Evolutionary conservation across 2,329 filamentous ascomycete genomes (phyloP).

Genomic region (Trichophyton rubrum): DNA sequence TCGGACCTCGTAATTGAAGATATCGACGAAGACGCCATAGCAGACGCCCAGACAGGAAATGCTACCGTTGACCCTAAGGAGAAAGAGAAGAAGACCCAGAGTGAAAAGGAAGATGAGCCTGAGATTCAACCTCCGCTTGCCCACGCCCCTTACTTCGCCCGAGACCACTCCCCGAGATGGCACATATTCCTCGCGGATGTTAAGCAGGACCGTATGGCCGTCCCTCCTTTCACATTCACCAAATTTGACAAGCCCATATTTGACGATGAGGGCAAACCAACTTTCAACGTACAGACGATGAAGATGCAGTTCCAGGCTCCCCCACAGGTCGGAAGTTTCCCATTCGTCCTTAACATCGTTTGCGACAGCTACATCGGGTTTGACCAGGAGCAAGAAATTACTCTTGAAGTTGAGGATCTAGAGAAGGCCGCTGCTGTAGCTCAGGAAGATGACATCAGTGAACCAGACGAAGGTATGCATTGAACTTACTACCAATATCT

Average conservation of each 20-base stretch:
- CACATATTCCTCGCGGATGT: slow-evolving; percentile 88
- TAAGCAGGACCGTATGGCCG: slow-evolving; percentile 90
- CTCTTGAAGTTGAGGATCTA: slow-evolving; percentile 76
- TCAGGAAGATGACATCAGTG: slow-evolving; percentile 89
- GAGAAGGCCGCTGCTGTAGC: slow-evolving; percentile 69
- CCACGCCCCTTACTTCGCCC: slow-evolving; percentile 78
- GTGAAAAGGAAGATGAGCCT: slow-evolving; percentile 35
- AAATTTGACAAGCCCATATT: slow-evolving; percentile 85
- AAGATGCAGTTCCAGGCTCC: slow-evolving; percentile 96
- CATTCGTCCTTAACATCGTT: slow-evolving; percentile 84
- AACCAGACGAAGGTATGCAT: slow-evolving; percentile 86
- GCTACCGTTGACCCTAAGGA: slow-evolving; percentile 46
- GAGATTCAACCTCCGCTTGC: slow-evolving; percentile 70
- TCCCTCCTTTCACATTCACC: slow-evolving; percentile 90
- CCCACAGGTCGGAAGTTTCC: slow-evolving; percentile 82
- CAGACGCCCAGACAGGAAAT: slow-evolving; percentile 58
- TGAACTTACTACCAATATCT: not conserved
- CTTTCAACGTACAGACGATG: slow-evolving; percentile 87
- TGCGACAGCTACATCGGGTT: slow-evolving; percentile 94
- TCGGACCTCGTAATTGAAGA: slow-evolving; percentile 82
- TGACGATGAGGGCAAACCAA: slow-evolving; percentile 66
- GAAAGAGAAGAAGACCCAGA: slow-evolving; percentile 49
- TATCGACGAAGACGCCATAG: slow-evolving; percentile 81
- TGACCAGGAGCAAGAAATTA: slow-evolving; percentile 83
- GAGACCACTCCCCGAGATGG: slow-evolving; percentile 83